These are phyloP conservation scores for Cymbidium sinense DNA, from an alignment of 106 monocot genomes.

Conservation along the genomic window DNA sequence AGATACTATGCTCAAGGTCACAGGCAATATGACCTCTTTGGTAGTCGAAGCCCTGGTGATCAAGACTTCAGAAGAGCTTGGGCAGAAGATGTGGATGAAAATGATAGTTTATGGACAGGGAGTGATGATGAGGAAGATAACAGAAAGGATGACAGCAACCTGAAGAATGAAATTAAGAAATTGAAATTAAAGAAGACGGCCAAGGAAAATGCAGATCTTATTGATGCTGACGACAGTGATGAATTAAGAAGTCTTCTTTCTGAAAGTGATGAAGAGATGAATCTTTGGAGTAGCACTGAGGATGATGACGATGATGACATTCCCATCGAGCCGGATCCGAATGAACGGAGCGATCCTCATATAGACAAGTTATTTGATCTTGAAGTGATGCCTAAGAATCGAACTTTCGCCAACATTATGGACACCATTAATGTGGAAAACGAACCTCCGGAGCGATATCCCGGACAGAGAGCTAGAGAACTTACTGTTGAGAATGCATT, in stretches of 20 bases:
- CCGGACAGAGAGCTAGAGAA: conserved; percentile 90
- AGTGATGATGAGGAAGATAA: conserved; percentile 39
- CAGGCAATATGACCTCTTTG: conserved; percentile 61
- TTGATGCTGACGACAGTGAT: conserved; percentile 92
- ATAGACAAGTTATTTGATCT: conserved; percentile 94
- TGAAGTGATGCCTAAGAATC: conserved; percentile 70
- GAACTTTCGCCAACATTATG: conserved; percentile 58
- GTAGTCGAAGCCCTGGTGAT: conserved; percentile 58
- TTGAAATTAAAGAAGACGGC: conserved; percentile 51
- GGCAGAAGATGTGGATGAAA: conserved; percentile 53
- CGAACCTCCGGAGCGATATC: conserved; percentile 71
- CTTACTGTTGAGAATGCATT: conserved; percentile 88
- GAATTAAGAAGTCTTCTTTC: conserved; percentile 78
- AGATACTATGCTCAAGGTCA: conserved; percentile 44
- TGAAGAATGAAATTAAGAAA: conserved; percentile 64
- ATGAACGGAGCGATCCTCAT: conserved; percentile 72
- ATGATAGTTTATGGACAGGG: conserved; percentile 59
- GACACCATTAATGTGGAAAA: conserved; percentile 77
- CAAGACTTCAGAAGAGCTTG: conserved; percentile 79
- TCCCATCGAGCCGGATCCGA: conserved; percentile 69
- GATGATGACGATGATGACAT: conserved; percentile 78
- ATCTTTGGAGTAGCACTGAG: conserved; percentile 90
- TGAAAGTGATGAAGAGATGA: conserved; percentile 78
- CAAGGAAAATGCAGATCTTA: conserved; percentile 55
- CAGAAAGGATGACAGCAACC: conserved; percentile 22